Percentiles rank a stretch among this genome's conserved stretches.
Evolutionary conservation across 1,284 basidiomycete genomes (phyloP).

Genomic region (Mycena citricolor): DNA sequence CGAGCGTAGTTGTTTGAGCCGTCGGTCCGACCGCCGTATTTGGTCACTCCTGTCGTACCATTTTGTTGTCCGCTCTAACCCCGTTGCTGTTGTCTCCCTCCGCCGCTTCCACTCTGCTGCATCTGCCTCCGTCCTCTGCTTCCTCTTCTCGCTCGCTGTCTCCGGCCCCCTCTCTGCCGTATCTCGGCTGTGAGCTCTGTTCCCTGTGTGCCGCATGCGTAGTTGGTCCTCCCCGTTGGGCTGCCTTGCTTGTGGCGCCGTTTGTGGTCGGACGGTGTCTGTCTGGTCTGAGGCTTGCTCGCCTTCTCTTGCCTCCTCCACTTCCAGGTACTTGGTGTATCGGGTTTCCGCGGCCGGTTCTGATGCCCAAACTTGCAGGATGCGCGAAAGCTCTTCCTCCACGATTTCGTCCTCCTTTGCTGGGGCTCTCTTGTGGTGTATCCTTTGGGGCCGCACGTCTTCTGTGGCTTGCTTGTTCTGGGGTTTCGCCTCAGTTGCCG

Average conservation of each 20-base stretch:
- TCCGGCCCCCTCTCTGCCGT: not conserved
- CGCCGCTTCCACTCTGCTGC: conserved; percentile 1
- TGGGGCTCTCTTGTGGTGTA: not conserved
- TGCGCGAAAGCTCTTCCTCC: conserved; percentile 7
- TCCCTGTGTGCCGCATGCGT: conserved; percentile 1
- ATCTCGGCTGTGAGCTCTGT: not conserved
- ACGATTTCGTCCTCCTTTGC: conserved; percentile 9
- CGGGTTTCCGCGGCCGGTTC: conserved; percentile 5
- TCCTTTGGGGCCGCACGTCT: too few relatives aligned
- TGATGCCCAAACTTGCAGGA: not conserved
- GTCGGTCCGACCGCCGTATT: not conserved
- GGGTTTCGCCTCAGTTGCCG: too few relatives aligned
- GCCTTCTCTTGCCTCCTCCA: too few relatives aligned
- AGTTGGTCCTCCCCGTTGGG: not conserved
- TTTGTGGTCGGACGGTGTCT: not conserved
- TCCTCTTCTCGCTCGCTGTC: not conserved
- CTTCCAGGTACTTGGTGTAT: conserved; percentile 11
- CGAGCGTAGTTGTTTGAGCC: not conserved
- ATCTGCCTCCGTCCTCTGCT: too few relatives aligned
- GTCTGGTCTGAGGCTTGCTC: not conserved
- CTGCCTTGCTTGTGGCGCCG: not conserved
- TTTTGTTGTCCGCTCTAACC: too few relatives aligned
- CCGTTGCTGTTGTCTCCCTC: too few relatives aligned
- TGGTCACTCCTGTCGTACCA: not conserved
- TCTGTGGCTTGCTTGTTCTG: too few relatives aligned